Base-by-base conservation (phyloP, 768 basidiomycete genomes). In the Agaricus subrufescens region DNA sequence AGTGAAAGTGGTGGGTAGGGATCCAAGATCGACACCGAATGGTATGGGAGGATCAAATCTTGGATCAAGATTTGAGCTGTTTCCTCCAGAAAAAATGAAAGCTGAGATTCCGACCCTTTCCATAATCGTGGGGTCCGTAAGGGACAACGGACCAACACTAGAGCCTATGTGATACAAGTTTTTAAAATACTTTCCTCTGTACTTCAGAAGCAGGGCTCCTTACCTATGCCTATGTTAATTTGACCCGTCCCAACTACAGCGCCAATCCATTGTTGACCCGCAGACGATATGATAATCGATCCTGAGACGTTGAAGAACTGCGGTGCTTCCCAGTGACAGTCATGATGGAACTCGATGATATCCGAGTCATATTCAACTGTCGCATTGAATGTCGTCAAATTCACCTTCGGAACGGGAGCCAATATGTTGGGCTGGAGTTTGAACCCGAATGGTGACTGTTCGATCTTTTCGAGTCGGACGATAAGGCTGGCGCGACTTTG, bases 301-400 rank as follows among this genome's bases (percentile, higher is more conserved):
- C 19, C 39, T 1, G 49, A 26, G 11, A 4, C 23, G 31, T 50
- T 56, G 3, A 45, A 29, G 29, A 56, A 50, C n/a, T 30, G 1
- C 7, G 54, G 54, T 6, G 54, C 54, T 30, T 48, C 54, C 54
- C 54, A 54, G 39, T 42, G 54, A 48, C 54, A 54, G 9, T 54
- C 46, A 15, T 47, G n/a, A 8, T 48, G 54, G 27, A 54, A 54
- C 37, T 54, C 53, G 5, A 54, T 38, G 25, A 54, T 30, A 26
- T 54, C 54, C 14, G 54, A 39, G 19, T 54, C n/a, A 11, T 54
- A 54, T 47, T 54, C 46, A 12, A 54, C 15, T 3, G 54, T 30
- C 15, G 46, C 54, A 19, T 54, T 47, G 25, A 48, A 23, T 2
- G 30, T 26, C 10, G 9, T 42, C 3, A 37, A 31, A 38, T 44